Percentiles rank a stretch among this genome's conserved stretches.
Conservation (phyloP, 768 basidiomycete species). For the Kwoniella sp. region DNA sequence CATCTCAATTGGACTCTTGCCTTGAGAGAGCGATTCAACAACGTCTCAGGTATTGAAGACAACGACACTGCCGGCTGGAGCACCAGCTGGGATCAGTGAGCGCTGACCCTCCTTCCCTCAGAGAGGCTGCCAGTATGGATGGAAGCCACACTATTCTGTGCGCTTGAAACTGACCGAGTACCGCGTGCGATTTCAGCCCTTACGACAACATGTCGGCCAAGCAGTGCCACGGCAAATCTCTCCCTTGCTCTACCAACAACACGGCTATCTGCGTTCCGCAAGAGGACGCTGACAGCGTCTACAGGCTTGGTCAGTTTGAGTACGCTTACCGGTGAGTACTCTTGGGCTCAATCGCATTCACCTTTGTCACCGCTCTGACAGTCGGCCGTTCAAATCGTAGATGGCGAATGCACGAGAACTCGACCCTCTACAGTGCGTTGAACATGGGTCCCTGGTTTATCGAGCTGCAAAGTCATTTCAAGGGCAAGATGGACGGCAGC, state of each 20-base stretch:
- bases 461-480: conserved; percentile 33
- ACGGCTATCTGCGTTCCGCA: conserved; percentile 32
- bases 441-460: conserved; percentile 37
- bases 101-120: neutral
- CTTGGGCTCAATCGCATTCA: no score
- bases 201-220: conserved; percentile 46
- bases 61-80: conserved; percentile 43
- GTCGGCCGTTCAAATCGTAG: neutral
- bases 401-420: conserved; percentile 33
- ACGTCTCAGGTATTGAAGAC: conserved; percentile 35
- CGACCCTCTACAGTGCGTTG: conserved; percentile 32
- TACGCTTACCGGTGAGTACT: conserved; percentile 24
- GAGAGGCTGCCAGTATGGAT: neutral
- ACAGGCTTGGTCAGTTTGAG: conserved; percentile 40
- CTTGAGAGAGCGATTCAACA: conserved; percentile 30
- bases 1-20: conserved; percentile 27
- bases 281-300: conserved; percentile 33
- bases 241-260: conserved; percentile 41
- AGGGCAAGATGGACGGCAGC: conserved; percentile 9
- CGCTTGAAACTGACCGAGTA: neutral
- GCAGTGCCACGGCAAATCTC: conserved; percentile 37
- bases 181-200: conserved; percentile 10
- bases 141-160: no score
- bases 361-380: no score
- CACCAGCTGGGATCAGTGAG: conserved; percentile 43